Percentiles rank a stretch among this genome's conserved stretches.
Evolutionary conservation across 176 grass and related monocot species (phyloP).

Genomic region (Oryza glaberrima): DNA sequence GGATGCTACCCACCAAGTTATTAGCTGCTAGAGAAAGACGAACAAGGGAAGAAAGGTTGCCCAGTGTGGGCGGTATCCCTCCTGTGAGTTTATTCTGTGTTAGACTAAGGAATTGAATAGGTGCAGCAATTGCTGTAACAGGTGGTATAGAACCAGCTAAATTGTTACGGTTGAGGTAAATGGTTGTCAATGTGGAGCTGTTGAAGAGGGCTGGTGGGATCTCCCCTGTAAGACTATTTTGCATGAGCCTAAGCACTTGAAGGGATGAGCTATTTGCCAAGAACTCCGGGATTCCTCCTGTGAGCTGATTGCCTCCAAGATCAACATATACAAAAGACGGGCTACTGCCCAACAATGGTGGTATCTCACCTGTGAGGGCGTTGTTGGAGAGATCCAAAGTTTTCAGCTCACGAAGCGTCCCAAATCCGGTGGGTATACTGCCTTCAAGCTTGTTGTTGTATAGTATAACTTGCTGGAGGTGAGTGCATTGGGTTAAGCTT

Average conservation of each 20-base stretch:
- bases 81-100: conserved; percentile 44
- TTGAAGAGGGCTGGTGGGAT: conserved; percentile 4
- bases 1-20: conserved; percentile 51
- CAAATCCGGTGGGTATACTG: conserved; percentile 32
- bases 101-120: conserved; percentile 35
- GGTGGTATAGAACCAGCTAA: conserved; percentile 41
- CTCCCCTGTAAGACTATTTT: conserved; percentile 53
- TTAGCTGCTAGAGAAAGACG: conserved; percentile 39
- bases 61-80: conserved; percentile 44
- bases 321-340: conserved; percentile 37
- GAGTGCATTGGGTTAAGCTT: conserved; percentile 46
- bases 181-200: background rate
- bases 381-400: conserved; percentile 34
- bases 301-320: conserved; percentile 42
- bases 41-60: conserved; percentile 46
- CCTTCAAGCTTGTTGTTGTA: conserved; percentile 43
- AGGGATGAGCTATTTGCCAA: conserved; percentile 37
- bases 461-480: conserved; percentile 34
- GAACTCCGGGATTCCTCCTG: conserved; percentile 31
- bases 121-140: background rate
- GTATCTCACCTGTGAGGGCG: conserved; percentile 47
- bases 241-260: conserved; percentile 36
- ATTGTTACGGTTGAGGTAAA: conserved; percentile 42
- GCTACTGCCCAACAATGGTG: conserved; percentile 42
- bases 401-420: conserved; percentile 32